These are phyloP conservation scores for Eucommia ulmoides DNA, from an alignment of 257 asterid species.

Conservation along the genomic window DNA sequence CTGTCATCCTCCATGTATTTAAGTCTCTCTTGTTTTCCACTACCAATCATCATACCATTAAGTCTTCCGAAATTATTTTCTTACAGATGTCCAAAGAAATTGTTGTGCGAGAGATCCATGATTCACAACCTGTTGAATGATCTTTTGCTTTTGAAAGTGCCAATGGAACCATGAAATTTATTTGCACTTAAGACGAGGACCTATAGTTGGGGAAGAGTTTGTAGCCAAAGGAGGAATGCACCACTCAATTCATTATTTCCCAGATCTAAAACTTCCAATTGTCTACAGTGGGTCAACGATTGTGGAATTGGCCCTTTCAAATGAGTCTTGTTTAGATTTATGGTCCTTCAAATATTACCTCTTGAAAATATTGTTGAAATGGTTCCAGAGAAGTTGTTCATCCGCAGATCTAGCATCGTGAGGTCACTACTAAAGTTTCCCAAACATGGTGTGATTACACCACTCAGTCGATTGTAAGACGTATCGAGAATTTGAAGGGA, in stretches of 20 bases:
- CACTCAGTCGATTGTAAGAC: no score
- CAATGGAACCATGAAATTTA: conserved; percentile 5
- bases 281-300: conserved; percentile 4
- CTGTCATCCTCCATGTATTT: neutral
- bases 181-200: conserved; percentile 6
- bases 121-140: conserved; percentile 1
- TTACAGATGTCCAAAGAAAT: conserved; percentile 2
- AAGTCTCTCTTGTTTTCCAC: neutral
- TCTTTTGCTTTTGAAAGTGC: neutral
- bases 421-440: conserved; percentile 5
- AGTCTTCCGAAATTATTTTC: neutral
- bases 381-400: conserved; percentile 10
- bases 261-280: conserved; percentile 10
- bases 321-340: conserved; percentile 1
- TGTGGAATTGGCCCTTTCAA: conserved; percentile 10
- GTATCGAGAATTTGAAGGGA: conserved; percentile 6
- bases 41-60: neutral
- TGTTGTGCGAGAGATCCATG: conserved; percentile 10
- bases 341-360: neutral
- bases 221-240: conserved; percentile 12
- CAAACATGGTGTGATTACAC: conserved; percentile 11
- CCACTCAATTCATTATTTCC: conserved; percentile 9
- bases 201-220: neutral
- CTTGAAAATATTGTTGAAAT: neutral
- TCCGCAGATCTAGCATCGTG: conserved; percentile 6